Percentiles rank a stretch among this genome's conserved stretches.
Evolutionary conservation across 108 stramenopile genomes (phyloP).

Genomic region (Bacterosira constricta): DNA sequence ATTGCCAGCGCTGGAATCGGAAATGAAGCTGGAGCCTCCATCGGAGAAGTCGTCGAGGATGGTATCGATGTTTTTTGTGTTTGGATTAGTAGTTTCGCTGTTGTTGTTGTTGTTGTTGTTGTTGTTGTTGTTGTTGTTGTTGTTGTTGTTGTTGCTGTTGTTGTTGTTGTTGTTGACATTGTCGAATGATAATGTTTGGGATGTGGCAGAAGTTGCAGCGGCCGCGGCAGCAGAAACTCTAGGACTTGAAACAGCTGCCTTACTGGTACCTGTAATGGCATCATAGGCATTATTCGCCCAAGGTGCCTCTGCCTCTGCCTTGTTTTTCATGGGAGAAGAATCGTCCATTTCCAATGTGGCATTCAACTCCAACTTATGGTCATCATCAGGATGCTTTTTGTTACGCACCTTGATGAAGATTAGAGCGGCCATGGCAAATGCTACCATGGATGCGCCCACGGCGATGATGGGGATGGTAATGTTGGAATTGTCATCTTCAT

Average conservation of each 20-base stretch:
- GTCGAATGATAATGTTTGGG: background rate
- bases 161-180: background rate
- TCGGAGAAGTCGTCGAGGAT: background rate
- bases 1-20: too few relatives aligned
- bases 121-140: background rate
- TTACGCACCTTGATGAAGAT: background rate
- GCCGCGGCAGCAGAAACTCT: too few relatives aligned
- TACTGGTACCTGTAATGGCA: too few relatives aligned
- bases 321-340: background rate
- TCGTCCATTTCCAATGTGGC: background rate
- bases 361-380: background rate
- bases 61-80: background rate
- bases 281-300: background rate
- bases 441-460: background rate
- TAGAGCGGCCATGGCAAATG: background rate
- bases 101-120: background rate
- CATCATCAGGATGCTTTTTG: background rate
- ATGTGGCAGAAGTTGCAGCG: too few relatives aligned
- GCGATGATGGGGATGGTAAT: background rate
- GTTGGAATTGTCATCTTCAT: background rate
- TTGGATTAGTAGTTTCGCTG: background rate
- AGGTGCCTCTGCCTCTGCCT: background rate
- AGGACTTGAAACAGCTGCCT: too few relatives aligned
- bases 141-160: background rate
- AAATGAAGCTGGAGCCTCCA: background rate